Evolutionary conservation across 2,329 filamentous ascomycete species (phyloP).

Genomic region (Ceratocystis destructans): DNA sequence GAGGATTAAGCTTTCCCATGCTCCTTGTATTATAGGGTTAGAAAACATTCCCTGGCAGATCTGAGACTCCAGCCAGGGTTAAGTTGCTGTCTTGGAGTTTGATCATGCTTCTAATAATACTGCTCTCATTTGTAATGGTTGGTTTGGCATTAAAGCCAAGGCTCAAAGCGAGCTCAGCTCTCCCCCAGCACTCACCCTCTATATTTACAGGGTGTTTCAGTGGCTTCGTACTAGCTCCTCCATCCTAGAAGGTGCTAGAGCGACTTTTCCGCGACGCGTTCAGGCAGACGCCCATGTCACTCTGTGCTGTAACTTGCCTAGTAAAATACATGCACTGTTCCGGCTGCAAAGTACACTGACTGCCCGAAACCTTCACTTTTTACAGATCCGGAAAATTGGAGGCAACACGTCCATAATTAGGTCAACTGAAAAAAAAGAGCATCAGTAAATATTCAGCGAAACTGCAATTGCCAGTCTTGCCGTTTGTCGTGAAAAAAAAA

Average conservation of each 20-base stretch:
- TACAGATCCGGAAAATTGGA: background rate
- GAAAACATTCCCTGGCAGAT: background rate
- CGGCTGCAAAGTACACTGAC: background rate
- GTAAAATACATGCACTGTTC: background rate
- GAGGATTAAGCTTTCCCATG: background rate
- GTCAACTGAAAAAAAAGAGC: background rate
- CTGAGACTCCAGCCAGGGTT: background rate
- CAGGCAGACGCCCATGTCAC: background rate
- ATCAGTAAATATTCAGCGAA: background rate
- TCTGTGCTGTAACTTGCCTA: background rate
- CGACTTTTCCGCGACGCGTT: background rate
- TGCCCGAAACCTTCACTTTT: background rate
- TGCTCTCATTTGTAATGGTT: background rate
- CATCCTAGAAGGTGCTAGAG: background rate
- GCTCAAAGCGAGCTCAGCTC: background rate
- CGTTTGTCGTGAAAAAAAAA: background rate
- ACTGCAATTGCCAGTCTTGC: background rate
- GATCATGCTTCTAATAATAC: background rate
- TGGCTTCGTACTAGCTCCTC: background rate
- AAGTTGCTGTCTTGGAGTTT: background rate
- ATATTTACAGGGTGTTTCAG: background rate
- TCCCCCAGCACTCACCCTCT: background rate
- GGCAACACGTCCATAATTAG: background rate
- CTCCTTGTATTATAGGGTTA: background rate
- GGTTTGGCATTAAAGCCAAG: background rate